phyloP scores from a whole-genome alignment of 2,329 filamentous ascomycete species.

The Fusarium sp. region DNA sequence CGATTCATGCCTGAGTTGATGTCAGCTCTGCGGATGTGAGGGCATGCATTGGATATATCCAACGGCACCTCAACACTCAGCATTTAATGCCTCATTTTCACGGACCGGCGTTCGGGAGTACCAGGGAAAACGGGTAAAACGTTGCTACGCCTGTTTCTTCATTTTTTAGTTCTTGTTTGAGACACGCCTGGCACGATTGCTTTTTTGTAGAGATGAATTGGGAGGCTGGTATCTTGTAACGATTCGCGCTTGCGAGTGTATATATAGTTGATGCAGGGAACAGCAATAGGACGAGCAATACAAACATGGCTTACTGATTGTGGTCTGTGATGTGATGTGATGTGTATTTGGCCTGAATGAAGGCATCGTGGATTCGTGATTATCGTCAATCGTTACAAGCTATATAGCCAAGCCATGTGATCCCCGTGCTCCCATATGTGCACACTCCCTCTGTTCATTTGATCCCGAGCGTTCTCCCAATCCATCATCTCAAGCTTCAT shows the following conservation, averaged over 20 bases:
- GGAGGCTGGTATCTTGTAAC: slow-evolving; percentile 6
- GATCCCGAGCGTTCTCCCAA: background rate
- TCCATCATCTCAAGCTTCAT: background rate
- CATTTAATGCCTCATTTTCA: slow-evolving; percentile 25
- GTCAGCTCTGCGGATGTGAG: slow-evolving; percentile 4
- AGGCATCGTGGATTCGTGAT: background rate
- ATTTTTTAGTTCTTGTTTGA: slow-evolving; percentile 13
- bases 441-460: background rate
- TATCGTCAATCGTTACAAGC: slow-evolving; percentile 6
- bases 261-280: slow-evolving; percentile 36
- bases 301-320: background rate
- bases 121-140: slow-evolving; percentile 30
- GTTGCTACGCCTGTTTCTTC: slow-evolving; percentile 11
- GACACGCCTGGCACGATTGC: slow-evolving; percentile 7
- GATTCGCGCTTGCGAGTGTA: slow-evolving; percentile 18
- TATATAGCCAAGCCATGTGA: slow-evolving; percentile 3
- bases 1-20: slow-evolving; percentile 11
- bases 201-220: slow-evolving; percentile 14
- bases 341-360: background rate
- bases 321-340: background rate
- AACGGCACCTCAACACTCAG: slow-evolving; percentile 5
- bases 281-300: slow-evolving; percentile 15
- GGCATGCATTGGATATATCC: slow-evolving; percentile 25
- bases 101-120: slow-evolving; percentile 26
- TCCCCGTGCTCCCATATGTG: background rate